Base-by-base conservation (phyloP, 441 rosid genomes). In the Arabidopsis lyrata region DNA sequence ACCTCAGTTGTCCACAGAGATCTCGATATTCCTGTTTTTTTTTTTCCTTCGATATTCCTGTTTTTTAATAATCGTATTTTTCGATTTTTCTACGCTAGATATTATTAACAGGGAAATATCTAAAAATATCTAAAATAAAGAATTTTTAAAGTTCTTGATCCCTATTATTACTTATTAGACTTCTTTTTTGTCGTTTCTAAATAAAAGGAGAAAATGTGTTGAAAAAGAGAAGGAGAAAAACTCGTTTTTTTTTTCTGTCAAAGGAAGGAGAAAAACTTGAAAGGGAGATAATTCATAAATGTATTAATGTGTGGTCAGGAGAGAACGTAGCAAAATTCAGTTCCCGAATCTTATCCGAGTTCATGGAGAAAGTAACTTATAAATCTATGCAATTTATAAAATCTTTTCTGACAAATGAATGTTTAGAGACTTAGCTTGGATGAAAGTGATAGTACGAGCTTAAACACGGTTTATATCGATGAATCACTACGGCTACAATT, bases 301-400 rank as follows among this genome's bases (percentile, higher is more conserved):
- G 20, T 14, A 49, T 9, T 11, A 24, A 27, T 52, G 58, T 14
- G 35, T 54, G 47, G 70, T 73, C 39, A n/a, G 31, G 49, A 55
- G 31, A 32, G 3, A 34, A 7, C 16, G 48, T 29, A 62, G 63
- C 15, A 44, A 11, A 35, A 42, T 39, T 50, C 53, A 39, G 6
- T 63, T 59, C 34, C 29, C 6, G 29, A 59, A 48, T 59, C 35
- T 68, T 70, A 70, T 70, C 58, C 39, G 9, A 70, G 4, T 58
- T 14, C 42, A 6, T 12, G 0, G 4, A 4, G 0, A 29, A 29
- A 29, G 31, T 29, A 29, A 29, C 31, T 29, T 29, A 3, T 29
- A 24, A 24, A 24, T 24, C 3, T 24, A 15, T 34, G 62, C 27
- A 29, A 52, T 5, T 53, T 12, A 12, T 10, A 20, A 20, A 9